Evolutionary conservation across 1,284 basidiomycete genomes (phyloP), one percentile per base, ranked within the genome.

Genomic region (Ustilago xerochloae): DNA sequence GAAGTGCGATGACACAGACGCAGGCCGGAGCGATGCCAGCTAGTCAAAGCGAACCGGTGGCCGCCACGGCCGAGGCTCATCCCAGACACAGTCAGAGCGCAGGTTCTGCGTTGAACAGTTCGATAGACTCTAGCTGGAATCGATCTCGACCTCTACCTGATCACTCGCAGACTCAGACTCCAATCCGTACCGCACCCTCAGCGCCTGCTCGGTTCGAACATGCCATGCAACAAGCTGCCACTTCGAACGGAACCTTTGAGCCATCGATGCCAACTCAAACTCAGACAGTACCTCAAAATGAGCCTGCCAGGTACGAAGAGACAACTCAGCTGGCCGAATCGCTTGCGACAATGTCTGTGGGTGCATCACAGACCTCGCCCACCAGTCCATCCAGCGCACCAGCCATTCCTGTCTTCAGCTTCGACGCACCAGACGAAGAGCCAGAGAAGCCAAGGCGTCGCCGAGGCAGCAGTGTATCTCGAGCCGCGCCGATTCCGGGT

Each of bases 401-500:
- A 1, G 29, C 56, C 2, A 45, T 73, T 18, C 67, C 63, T 2
- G 50, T 57, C 0, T 69, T 65, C 38, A 70, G 56, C 52, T 66
- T 69, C 29, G 63, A 60, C 35, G 49, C 63, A 18, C 63, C 60
- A 3, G 63, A 66, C 2, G 60, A 60, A 24, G 63, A 71, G 46
- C 63, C 59, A 12, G 73, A 75, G 35, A 54, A 71, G 50, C 73
- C 73, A 2, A 49, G 70, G n/a, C 63, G 73, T 32, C 55, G 73
- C 33, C 52, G 73, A n/a, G 73, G 67, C n/a, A 68, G 73, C 58
- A 75, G 73, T 39, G 63, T 75, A 13, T 75, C 73, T 12, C 53
- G 67, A 24, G 52, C 56, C 5, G 56, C 45, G 5, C 66, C 61
- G 18, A 26, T 52, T 10, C 56, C 61, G 0, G 61, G 66, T 20